Evolutionary conservation across 129 eudicot species (phyloP).

Genomic region (Oenanthe sinensis): DNA sequence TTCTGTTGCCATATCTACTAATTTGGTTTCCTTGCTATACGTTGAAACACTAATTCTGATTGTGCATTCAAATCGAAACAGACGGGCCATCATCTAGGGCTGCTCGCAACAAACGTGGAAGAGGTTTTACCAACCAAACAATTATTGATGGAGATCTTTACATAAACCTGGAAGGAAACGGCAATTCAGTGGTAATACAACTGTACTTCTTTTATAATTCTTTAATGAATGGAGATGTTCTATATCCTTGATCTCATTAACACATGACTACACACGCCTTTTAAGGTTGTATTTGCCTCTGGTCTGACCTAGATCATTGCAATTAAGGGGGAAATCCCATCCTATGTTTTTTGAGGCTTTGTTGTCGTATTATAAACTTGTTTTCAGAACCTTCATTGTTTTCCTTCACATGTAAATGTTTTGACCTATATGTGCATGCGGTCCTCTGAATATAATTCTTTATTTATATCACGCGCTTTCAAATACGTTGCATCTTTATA

Average conservation of each 20-base stretch:
- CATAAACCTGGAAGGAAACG: slow-evolving; percentile 47
- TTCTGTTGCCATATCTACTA: neutral
- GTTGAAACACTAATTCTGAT: slow-evolving; percentile 5
- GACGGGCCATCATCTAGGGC: slow-evolving; percentile 31
- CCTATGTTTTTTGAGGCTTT: neutral
- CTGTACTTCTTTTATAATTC: neutral
- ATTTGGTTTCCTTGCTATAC: neutral
- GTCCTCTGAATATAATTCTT: neutral
- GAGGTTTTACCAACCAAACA: slow-evolving; percentile 41
- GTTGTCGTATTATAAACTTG: neutral
- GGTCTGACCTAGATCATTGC: neutral
- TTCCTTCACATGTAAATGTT: neutral
- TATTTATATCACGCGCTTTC: neutral
- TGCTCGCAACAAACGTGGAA: slow-evolving; percentile 50
- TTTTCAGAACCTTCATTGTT: neutral
- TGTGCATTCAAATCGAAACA: slow-evolving; percentile 13
- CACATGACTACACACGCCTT: neutral
- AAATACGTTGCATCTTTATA: neutral
- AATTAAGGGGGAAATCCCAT: neutral
- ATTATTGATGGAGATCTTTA: slow-evolving; percentile 40
- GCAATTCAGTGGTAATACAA: slow-evolving; percentile 36
- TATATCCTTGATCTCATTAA: neutral
- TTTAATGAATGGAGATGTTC: neutral
- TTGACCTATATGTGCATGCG: neutral
- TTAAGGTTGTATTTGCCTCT: neutral